A percentile compares a stretch with the other conserved stretches of the same genome.
These are phyloP conservation scores for Fomes fomentarius DNA, from an alignment of 1,284 basidiomycete species.

Conservation along the genomic window DNA sequence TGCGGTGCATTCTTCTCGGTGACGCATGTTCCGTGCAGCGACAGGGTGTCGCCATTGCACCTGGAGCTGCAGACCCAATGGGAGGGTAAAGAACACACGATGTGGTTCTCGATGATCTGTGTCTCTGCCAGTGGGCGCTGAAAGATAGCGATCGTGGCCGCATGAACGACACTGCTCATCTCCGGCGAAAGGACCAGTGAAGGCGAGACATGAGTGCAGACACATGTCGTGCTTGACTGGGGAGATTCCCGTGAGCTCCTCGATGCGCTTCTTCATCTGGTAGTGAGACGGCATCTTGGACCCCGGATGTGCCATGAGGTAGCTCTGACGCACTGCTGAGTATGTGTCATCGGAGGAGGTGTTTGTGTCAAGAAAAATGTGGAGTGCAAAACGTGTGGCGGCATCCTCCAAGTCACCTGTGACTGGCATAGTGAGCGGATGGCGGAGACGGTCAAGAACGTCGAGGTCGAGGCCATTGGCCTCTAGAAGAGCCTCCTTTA, in stretches of 20 bases:
- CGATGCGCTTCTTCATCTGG: background rate
- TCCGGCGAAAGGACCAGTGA: background rate
- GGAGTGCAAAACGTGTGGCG: background rate
- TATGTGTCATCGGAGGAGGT: background rate
- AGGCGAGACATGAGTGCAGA: background rate
- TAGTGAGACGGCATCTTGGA: background rate
- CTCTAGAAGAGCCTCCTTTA: background rate
- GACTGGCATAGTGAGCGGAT: background rate
- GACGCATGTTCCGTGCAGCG: slow-evolving; percentile 19
- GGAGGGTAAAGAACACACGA: slow-evolving; percentile 24
- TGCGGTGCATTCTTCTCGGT: slow-evolving; percentile 11
- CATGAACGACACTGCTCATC: too few relatives aligned
- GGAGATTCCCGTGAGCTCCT: background rate
- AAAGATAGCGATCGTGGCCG: too few relatives aligned
- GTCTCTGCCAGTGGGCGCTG: too few relatives aligned
- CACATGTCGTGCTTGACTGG: background rate
- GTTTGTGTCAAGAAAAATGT: background rate
- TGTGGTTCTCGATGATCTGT: background rate
- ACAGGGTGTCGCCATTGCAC: slow-evolving; percentile 16
- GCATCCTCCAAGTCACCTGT: background rate
- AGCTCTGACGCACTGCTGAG: background rate
- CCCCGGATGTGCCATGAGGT: background rate
- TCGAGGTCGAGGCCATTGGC: background rate
- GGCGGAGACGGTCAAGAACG: background rate
- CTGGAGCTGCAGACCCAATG: slow-evolving; percentile 31